Base-by-base conservation (phyloP, 2,329 filamentous ascomycete species). In the Byssochlamys sp. region DNA sequence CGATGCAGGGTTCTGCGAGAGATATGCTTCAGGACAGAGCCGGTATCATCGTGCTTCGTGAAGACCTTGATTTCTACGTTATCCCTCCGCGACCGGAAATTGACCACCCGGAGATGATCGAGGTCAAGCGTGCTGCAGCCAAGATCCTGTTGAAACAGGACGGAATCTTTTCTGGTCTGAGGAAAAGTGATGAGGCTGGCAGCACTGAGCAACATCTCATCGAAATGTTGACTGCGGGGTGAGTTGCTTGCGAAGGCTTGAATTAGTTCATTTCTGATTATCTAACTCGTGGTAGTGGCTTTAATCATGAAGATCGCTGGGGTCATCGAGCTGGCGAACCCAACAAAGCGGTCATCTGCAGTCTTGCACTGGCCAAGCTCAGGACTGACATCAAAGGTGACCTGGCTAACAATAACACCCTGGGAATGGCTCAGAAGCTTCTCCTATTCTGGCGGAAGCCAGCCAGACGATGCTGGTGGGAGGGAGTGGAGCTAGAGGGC, bases 201-300 rank as follows among this genome's bases (percentile, higher is more conserved):
- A 96, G 92, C 19, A 99, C 94, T 0, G 94, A 99, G 75, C 94
- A 96, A 65, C 94, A 99, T 78, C 80, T 99, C 45, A 99, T 99
- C 68, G 94, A 99, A 78, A 99, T 99, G 94, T 77, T 99, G 75
- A 99, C 94, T 56, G 94, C 94, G 70, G 94, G 92, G 92, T 97
- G 80, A 76, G 87, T 78, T 28, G 3, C 26, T 10, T 33, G 31
- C 27, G 39, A 27, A 28, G 28, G 25, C 26, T 33, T 52, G 14
- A 24, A 51, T 29, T 31, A 39, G 45, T 19, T 25, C 12, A 55
- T 53, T 10, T 28, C 39, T 55, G 14, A 33, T 45, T 54, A 33
- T 62, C 66, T 65, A 64, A 64, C 31, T 28, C 25, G 57, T 39
- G 53, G 9, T 65, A 97, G 94, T 65, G 94, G 94, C 39, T 99